Base-by-base conservation (phyloP, 257 asterid species). In the Fraxinus cuspidata region DNA sequence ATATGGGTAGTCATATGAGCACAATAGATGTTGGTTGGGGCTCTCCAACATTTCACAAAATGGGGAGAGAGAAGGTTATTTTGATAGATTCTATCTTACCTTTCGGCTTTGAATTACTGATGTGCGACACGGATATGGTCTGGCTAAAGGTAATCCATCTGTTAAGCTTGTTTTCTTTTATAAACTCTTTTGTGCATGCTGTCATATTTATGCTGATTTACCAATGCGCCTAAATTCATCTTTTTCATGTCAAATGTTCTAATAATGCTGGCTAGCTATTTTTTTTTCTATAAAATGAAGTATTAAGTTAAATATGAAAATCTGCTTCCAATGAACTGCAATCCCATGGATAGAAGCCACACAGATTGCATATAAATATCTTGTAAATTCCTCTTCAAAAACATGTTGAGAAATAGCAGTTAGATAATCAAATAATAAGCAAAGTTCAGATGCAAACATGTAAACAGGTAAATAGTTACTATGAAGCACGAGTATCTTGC, bases 81-180 rank as follows among this genome's bases (percentile, higher is more conserved):
- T 86, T 96, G 80, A 94, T 96, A 78, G 94, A 96, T 88, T 78
- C 97, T 25, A 18, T 96, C 87, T 88, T 96, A 72, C 96, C 97
- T 40, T 92, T 73, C 64, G 99, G 98, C 76, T 90, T 89, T 84
- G 99, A 96, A 78, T 81, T 96, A 66, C 85, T 96, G 85, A 93
- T 96, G 99, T 96, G 99, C 76, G 99, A 96, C 70, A 96, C 99
- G 1, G 99, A 96, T 88, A 93, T 92, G 97, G 99, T 96, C 75
- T 96, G 98, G 98, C 85, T 96, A 82, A 96, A 96, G 99, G 99
- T 96, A 90, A 80, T 70, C 31, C 67, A 81, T 82, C 81, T 79
- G 74, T 67, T 71, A 68, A 47, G 71, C 69, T 72, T 86, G 28
- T 53, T 74, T 69, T 72, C 40, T 47, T 81, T 21, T 23, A 12